A percentile compares a stretch with the other conserved stretches of the same genome.
Conservation (phyloP, 2,329 filamentous ascomycete genomes). For the Aspergillus alliaceus region DNA sequence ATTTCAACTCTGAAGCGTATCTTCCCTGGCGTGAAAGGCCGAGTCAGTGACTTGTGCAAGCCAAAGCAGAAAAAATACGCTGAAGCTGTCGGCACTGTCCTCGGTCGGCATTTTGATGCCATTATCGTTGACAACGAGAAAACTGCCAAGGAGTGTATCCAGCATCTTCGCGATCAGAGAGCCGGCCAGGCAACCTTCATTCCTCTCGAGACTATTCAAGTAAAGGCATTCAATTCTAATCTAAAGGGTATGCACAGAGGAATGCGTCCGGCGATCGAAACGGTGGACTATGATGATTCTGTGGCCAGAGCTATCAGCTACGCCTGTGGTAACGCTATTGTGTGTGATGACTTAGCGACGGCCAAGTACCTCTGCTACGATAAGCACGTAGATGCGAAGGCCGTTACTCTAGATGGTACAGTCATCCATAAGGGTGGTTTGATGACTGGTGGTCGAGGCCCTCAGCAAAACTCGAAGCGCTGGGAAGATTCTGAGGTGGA, state of each 20-base stretch:
- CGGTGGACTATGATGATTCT: slow-evolving; percentile 86
- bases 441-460: slow-evolving; percentile 91
- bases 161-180: slow-evolving; percentile 88
- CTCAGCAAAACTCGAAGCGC: slow-evolving; percentile 72
- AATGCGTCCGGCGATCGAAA: slow-evolving; percentile 86
- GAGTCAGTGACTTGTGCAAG: slow-evolving; percentile 87
- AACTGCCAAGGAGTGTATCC: slow-evolving; percentile 88
- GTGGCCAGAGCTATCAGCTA: slow-evolving; percentile 92
- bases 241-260: slow-evolving; percentile 85
- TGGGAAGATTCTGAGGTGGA: slow-evolving; percentile 92
- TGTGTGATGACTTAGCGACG: slow-evolving; percentile 83
- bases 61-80: slow-evolving; percentile 97
- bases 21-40: slow-evolving; percentile 86
- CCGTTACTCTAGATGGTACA: slow-evolving; percentile 90
- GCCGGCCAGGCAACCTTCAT: slow-evolving; percentile 90
- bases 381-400: slow-evolving; percentile 82
- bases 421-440: slow-evolving; percentile 95
- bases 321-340: slow-evolving; percentile 90
- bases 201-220: slow-evolving; percentile 94
- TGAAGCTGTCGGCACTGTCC: slow-evolving; percentile 85
- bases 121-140: slow-evolving; percentile 95
- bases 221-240: slow-evolving; percentile 84
- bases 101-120: slow-evolving; percentile 90
- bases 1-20: slow-evolving; percentile 84
- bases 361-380: slow-evolving; percentile 90